phyloP scores from a whole-genome alignment of 345 rosid genomes.

The Acer saccharum region DNA sequence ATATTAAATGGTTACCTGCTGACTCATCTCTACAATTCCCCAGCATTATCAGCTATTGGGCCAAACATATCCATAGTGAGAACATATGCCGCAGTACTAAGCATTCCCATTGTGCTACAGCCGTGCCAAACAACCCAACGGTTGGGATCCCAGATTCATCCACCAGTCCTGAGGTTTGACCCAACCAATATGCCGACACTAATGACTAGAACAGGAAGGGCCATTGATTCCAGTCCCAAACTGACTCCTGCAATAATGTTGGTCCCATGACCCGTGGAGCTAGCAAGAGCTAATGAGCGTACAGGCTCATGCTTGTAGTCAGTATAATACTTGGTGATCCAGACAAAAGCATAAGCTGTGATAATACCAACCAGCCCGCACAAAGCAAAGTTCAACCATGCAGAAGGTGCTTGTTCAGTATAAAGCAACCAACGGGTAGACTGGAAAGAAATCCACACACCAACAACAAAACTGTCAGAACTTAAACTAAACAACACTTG shows the following conservation, averaged over 20 bases:
- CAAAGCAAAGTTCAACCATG: conserved; percentile 92
- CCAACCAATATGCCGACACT: conserved; percentile 93
- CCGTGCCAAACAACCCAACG: conserved; percentile 98
- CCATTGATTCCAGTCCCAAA: conserved; percentile 98
- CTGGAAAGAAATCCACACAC: conserved; percentile 46
- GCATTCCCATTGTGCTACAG: conserved; percentile 99
- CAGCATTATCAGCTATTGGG: conserved; percentile 99
- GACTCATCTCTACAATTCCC: conserved; percentile 99
- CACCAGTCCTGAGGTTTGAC: conserved; percentile 87
- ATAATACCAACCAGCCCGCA: no score
- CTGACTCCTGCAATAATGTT: conserved; percentile 98
- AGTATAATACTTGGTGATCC: conserved; percentile 95
- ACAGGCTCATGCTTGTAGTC: conserved; percentile 89
- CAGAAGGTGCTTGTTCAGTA: conserved; percentile 95
- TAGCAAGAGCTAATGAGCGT: conserved; percentile 76
- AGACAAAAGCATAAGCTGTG: conserved; percentile 81
- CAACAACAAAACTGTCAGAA: conserved; percentile 19
- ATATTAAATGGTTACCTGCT: conserved; percentile 64
- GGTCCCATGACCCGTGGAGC: conserved; percentile 98
- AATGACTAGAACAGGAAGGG: conserved; percentile 91
- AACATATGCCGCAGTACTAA: conserved; percentile 96
- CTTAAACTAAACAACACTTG: conserved; percentile 6
- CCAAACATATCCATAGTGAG: conserved; percentile 99
- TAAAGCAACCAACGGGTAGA: conserved; percentile 98
- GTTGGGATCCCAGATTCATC: conserved; percentile 84